These are phyloP conservation scores for Leccinellum rugosiceps DNA, from an alignment of 768 basidiomycete species.

Conservation along the genomic window DNA sequence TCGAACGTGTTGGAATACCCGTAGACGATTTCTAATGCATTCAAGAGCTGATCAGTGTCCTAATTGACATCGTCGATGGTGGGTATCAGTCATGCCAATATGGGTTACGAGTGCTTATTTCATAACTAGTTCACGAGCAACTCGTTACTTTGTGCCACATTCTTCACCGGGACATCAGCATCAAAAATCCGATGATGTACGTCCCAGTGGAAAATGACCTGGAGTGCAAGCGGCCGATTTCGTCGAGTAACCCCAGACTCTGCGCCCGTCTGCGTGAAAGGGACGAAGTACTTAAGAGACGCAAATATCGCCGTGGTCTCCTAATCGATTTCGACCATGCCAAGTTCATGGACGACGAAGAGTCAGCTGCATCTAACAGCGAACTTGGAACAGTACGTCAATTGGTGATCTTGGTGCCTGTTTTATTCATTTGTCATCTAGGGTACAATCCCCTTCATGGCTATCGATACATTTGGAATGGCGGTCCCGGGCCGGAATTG, in stretches of 20 bases:
- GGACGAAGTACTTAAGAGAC: background rate
- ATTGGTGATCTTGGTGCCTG: too few species aligned
- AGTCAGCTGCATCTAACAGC: background rate
- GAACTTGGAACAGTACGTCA: background rate
- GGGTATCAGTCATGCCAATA: background rate
- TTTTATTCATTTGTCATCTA: background rate
- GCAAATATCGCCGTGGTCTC: background rate
- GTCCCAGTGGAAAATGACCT: background rate
- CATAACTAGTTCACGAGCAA: background rate
- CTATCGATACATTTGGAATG: background rate
- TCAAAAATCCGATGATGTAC: background rate
- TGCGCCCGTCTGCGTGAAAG: background rate
- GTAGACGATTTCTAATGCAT: background rate
- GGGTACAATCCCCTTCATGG: constrained; percentile 6
- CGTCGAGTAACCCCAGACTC: background rate
- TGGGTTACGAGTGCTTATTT: background rate
- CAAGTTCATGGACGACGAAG: background rate
- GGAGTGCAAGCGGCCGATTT: background rate
- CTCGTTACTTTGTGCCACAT: background rate
- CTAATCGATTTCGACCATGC: constrained; percentile 3
- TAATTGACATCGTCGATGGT: background rate
- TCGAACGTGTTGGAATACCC: background rate
- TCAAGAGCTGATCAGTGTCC: background rate
- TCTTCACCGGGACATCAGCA: background rate
- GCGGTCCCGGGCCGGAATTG: too few species aligned